Conservation (phyloP, 2,329 filamentous ascomycete genomes). For the Colletotrichum sp. region DNA sequence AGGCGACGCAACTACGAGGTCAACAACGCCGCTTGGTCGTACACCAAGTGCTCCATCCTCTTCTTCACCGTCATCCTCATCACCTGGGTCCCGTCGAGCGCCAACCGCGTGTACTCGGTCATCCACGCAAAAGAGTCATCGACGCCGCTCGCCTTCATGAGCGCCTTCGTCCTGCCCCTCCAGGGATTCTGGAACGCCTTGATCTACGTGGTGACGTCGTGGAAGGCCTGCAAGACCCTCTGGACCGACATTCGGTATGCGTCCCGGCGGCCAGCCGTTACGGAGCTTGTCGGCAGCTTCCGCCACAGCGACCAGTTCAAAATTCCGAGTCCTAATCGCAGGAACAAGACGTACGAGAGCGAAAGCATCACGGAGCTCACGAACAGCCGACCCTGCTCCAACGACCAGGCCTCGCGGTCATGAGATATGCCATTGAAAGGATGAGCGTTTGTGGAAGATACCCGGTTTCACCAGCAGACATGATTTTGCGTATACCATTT, state of each 20-base stretch:
- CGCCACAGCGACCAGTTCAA: conserved; percentile 35
- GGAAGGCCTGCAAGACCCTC: conserved; percentile 63
- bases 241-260: conserved; percentile 37
- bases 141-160: conserved; percentile 70
- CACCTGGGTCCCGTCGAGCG: conserved; percentile 78
- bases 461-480: background rate
- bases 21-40: conserved; percentile 70
- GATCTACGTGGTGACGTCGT: conserved; percentile 76
- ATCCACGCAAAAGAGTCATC: conserved; percentile 57
- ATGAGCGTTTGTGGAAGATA: conserved; percentile 4
- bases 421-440: background rate
- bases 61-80: conserved; percentile 76
- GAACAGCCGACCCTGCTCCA: conserved; percentile 38
- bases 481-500: background rate
- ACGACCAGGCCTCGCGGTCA: conserved; percentile 26
- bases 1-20: conserved; percentile 52
- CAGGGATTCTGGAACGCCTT: conserved; percentile 87
- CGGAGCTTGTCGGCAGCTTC: conserved; percentile 36
- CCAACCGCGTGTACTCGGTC: conserved; percentile 77
- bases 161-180: conserved; percentile 76
- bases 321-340: conserved; percentile 25
- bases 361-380: conserved; percentile 59
- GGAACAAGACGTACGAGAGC: conserved; percentile 44
- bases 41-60: conserved; percentile 72
- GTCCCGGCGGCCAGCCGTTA: conserved; percentile 32